Percentiles rank a stretch among this genome's conserved stretches.
These are phyloP conservation scores for Danielia reshetovae DNA, from an alignment of 805 yeast genomes.

Conservation along the genomic window DNA sequence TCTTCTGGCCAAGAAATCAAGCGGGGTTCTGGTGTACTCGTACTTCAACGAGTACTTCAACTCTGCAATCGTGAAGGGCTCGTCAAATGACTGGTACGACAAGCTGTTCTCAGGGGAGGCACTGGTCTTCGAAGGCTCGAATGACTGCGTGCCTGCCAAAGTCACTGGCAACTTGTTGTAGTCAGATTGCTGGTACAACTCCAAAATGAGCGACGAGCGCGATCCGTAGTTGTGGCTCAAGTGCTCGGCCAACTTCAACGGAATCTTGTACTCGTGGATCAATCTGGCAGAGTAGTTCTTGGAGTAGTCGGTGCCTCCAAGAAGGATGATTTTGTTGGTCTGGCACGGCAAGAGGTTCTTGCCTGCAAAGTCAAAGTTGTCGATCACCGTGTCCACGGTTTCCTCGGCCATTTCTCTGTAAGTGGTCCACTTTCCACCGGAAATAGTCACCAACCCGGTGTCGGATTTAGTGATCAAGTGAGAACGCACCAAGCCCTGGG, in stretches of 20 bases:
- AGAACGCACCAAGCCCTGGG: slow-evolving; percentile 88
- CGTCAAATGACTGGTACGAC: slow-evolving; percentile 52
- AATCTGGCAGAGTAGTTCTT: slow-evolving; percentile 71
- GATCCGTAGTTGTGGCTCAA: slow-evolving; percentile 86
- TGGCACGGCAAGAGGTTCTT: slow-evolving; percentile 41
- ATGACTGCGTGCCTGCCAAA: slow-evolving; percentile 41
- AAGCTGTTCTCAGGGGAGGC: slow-evolving; percentile 32
- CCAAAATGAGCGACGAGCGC: slow-evolving; percentile 73
- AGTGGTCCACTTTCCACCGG: slow-evolving; percentile 99
- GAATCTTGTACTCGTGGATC: slow-evolving; percentile 71
- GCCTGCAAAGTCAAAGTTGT: slow-evolving; percentile 38
- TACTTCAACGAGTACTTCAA: slow-evolving; percentile 73
- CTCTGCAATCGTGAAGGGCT: slow-evolving; percentile 90
- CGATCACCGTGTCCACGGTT: slow-evolving; percentile 71
- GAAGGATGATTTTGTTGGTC: slow-evolving; percentile 53
- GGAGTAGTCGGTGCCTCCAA: slow-evolving; percentile 82
- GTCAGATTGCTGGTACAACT: slow-evolving; percentile 48
- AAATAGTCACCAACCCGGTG: slow-evolving; percentile 78
- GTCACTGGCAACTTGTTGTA: slow-evolving; percentile 62
- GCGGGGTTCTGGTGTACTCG: slow-evolving; percentile 84
- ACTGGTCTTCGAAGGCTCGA: slow-evolving; percentile 25
- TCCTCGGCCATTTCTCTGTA: slow-evolving; percentile 98
- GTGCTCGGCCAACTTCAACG: slow-evolving; percentile 74
- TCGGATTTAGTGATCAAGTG: slow-evolving; percentile 73
- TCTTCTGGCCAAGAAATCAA: slow-evolving; percentile 90